These are phyloP conservation scores for Melanomma pulvis-pyrius DNA, from an alignment of 495 filamentous ascomycete genomes.

Conservation along the genomic window DNA sequence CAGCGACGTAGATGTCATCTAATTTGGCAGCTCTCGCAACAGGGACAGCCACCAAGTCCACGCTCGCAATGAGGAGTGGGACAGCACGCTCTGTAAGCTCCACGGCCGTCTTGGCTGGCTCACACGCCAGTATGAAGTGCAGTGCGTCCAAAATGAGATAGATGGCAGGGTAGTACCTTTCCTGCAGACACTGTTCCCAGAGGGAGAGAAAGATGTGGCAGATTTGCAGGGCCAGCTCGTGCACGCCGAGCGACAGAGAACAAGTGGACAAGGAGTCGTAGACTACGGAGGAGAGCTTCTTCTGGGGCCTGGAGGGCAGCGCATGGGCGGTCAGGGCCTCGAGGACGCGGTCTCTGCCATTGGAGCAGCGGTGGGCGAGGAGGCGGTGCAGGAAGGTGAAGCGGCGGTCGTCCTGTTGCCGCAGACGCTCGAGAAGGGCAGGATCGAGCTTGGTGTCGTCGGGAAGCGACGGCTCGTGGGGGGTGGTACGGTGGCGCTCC, in stretches of 20 bases:
- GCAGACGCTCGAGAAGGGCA: conserved; percentile 40
- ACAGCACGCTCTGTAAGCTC: conserved; percentile 57
- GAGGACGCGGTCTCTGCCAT: conserved; percentile 54
- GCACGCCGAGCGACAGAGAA: conserved; percentile 40
- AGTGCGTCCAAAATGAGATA: conserved; percentile 61
- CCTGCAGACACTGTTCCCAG: conserved; percentile 65
- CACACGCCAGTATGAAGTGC: conserved; percentile 56
- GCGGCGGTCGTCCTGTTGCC: conserved; percentile 43
- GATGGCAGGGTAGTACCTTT: conserved; percentile 61
- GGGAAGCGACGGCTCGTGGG: not conserved
- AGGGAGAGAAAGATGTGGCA: conserved; percentile 56
- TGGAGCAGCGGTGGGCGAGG: conserved; percentile 57
- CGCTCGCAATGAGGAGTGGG: conserved; percentile 48
- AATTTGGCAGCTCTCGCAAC: conserved; percentile 34
- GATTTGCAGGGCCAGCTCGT: conserved; percentile 57
- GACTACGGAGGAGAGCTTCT: conserved; percentile 60
- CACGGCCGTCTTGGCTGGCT: conserved; percentile 50
- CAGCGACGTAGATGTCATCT: conserved; percentile 48
- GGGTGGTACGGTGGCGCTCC: conserved; percentile 13
- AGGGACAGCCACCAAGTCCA: conserved; percentile 43
- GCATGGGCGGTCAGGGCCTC: conserved; percentile 86
- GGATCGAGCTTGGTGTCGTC: conserved; percentile 40
- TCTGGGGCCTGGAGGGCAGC: conserved; percentile 56
- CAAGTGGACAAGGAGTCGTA: conserved; percentile 56
- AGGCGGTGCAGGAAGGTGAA: conserved; percentile 60